phyloP scores from a whole-genome alignment of 1,284 basidiomycete species.

The Xerocomus nothofagi region DNA sequence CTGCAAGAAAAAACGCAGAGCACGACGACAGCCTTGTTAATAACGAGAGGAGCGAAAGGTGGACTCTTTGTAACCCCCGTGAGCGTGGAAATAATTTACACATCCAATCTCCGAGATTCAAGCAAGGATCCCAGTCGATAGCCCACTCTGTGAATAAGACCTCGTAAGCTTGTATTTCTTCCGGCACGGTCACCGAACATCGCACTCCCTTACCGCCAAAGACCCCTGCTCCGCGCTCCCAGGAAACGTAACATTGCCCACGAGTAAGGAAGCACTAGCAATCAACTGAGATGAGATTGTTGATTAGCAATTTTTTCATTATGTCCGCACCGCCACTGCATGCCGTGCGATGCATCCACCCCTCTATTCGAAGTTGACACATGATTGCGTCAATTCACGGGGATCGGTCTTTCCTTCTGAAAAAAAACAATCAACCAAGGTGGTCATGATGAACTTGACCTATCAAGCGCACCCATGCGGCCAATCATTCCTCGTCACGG shows the following conservation, averaged over 20 bases:
- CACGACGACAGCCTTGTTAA: conserved; percentile 25
- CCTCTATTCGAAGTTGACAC: conserved; percentile 37
- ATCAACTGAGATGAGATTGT: conserved; percentile 31
- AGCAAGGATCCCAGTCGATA: conserved; percentile 25
- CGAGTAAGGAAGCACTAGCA: conserved; percentile 46
- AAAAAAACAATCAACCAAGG: background rate
- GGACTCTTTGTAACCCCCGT: conserved; percentile 3
- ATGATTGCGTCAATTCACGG: conserved; percentile 46
- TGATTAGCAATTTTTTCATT: conserved; percentile 33
- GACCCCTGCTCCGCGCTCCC: conserved; percentile 53
- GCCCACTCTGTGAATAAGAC: conserved; percentile 17
- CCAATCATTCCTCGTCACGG: conserved; percentile 8
- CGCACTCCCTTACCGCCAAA: conserved; percentile 40
- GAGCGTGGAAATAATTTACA: conserved; percentile 24
- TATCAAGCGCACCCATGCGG: conserved; percentile 11
- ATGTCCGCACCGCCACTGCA: conserved; percentile 43
- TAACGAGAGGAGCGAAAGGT: conserved; percentile 7
- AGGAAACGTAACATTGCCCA: conserved; percentile 54
- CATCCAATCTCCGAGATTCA: conserved; percentile 33
- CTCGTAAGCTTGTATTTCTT: conserved; percentile 3
- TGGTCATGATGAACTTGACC: conserved; percentile 1
- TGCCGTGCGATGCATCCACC: conserved; percentile 49
- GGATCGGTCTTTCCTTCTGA: conserved; percentile 38
- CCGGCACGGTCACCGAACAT: conserved; percentile 19
- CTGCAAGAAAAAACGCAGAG: conserved; percentile 33